Percentiles rank a stretch among this genome's conserved stretches.
phyloP scores from a whole-genome alignment of 1,284 basidiomycete species.

The Boletus coffeatus region DNA sequence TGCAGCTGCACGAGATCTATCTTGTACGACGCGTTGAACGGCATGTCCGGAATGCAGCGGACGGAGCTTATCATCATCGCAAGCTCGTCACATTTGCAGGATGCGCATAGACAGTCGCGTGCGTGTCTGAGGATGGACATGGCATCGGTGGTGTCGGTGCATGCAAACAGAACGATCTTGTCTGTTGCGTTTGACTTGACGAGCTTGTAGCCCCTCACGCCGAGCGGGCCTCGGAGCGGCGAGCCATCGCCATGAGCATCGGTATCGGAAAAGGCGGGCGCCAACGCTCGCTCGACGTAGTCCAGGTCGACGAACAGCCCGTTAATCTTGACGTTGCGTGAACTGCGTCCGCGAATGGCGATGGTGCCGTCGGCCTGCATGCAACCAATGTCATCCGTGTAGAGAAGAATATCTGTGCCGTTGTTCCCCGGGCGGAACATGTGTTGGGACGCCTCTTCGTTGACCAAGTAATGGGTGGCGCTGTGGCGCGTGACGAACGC shows the following conservation, averaged over 20 bases:
- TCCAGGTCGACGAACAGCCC: conserved; percentile 24
- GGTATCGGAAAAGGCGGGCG: conserved; percentile 16
- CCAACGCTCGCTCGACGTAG: conserved; percentile 22
- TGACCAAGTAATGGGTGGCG: conserved; percentile 22
- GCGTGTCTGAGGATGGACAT: conserved; percentile 20
- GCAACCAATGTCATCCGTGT: conserved; percentile 24
- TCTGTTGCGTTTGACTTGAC: conserved; percentile 21
- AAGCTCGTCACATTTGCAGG: conserved; percentile 14
- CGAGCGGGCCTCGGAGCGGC: not conserved
- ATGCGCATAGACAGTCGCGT: conserved; percentile 15
- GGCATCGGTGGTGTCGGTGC: conserved; percentile 14
- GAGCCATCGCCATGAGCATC: not conserved
- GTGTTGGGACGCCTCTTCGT: conserved; percentile 21
- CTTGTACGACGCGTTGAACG: conserved; percentile 28
- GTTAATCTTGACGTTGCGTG: conserved; percentile 27
- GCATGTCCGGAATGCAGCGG: conserved; percentile 23
- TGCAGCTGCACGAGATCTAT: conserved; percentile 22
- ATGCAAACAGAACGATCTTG: conserved; percentile 23
- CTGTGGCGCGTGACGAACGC: conserved; percentile 23
- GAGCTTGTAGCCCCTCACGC: conserved; percentile 20
- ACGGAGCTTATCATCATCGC: conserved; percentile 22
- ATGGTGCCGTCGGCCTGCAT: conserved; percentile 24
- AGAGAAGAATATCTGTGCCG: conserved; percentile 19
- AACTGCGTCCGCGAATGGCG: conserved; percentile 22
- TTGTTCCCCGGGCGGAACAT: conserved; percentile 23